Base-by-base conservation (phyloP, 306 rosid species). In the Vigna reflexopilosa region DNA sequence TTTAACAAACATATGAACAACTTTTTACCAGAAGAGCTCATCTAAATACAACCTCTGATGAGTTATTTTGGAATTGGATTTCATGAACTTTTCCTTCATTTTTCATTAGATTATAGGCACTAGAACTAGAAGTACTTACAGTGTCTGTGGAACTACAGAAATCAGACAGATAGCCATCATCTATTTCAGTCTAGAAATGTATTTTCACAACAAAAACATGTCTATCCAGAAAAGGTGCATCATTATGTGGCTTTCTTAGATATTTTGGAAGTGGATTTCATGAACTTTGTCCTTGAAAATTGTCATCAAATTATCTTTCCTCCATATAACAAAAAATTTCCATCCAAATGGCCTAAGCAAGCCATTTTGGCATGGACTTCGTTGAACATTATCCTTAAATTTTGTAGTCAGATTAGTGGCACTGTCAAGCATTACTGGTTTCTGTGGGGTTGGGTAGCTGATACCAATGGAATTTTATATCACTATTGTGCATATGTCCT, bases 31-130 rank as follows among this genome's bases (percentile, higher is more conserved):
- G 24, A 5, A 55, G 2, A 15, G n/a, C 9, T 20, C 79, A 38
- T 45, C 61, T 9, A 55, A 56, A 56, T 2, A 9, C 28, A 12
- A 6, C 6, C 67, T 40, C 26, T 57, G 30, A 44, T 55, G 20
- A 36, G 77, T 24, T 49, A 72, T 72, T 55, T 72, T 73, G 67
- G 47, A 10, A 73, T 57, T 58, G 69, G 69, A 58, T 26, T 40
- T 54, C 76, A 54, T 52, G 36, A 48, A 62, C 42, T 34, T 32
- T 48, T 26, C 42, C 13, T 50, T 64, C 20, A 36, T 1, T 49
- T 76, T 26, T 76, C 44, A 11, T 76, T 63, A 36, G 58, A 64
- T 30, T 61, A 77, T 28, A 14, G 67, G 75, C 20, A 40, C 45
- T 40, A 40, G 45, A 40, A 55, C 48, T 44, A 22, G 57, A 44